Evolutionary conservation across 108 stramenopile genomes (phyloP).

Genomic region (Cyclotella kingstonii): DNA sequence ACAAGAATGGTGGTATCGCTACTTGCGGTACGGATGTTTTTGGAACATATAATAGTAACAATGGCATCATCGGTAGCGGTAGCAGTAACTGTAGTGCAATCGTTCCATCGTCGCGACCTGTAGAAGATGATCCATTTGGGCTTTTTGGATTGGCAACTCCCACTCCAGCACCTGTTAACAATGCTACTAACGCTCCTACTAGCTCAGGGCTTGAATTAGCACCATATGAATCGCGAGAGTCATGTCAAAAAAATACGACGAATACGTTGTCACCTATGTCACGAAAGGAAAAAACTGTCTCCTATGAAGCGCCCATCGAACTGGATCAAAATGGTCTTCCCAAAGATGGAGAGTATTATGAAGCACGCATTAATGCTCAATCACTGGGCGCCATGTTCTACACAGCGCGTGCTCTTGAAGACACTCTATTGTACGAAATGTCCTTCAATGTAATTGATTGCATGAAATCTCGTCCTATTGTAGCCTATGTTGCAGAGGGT

Average conservation of each 20-base stretch:
- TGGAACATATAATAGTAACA: too few relatives aligned
- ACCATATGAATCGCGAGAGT: too few relatives aligned
- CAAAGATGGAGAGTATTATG: constrained; percentile 32
- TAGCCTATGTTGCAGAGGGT: constrained; percentile 26
- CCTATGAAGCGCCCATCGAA: constrained; percentile 10
- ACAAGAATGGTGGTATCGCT: neutral
- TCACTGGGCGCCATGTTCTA: constrained; percentile 34
- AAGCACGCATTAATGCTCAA: constrained; percentile 14
- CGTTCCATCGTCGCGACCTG: too few relatives aligned
- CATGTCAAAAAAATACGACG: too few relatives aligned
- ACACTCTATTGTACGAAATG: constrained; percentile 17
- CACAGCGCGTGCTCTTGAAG: constrained; percentile 11
- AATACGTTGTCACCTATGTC: neutral
- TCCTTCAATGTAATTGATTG: constrained; percentile 9
- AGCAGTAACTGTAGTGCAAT: too few relatives aligned
- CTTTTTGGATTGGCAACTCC: neutral
- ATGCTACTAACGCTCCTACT: neutral
- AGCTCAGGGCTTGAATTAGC: too few relatives aligned
- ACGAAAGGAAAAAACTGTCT: neutral
- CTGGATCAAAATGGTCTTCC: constrained; percentile 26
- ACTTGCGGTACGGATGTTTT: neutral
- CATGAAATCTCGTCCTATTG: constrained; percentile 32
- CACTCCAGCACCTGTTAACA: neutral
- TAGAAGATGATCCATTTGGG: neutral
- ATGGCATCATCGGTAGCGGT: too few relatives aligned